Evolutionary conservation across 371 early-diverging fungal species (phyloP).

Genomic region (Apophysomyces ossiformis): DNA sequence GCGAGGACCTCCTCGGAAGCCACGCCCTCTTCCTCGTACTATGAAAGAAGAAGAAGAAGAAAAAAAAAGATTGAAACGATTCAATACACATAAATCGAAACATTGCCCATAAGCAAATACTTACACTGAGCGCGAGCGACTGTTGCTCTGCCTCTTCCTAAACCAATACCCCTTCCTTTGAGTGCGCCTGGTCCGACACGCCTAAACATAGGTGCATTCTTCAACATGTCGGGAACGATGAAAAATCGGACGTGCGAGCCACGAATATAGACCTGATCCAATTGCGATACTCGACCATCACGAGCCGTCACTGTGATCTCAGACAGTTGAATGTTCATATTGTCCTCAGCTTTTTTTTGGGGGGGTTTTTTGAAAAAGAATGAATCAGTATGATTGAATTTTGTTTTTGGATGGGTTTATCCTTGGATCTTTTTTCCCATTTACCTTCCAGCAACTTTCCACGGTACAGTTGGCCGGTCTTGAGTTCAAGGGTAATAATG

Average conservation of each 20-base stretch:
- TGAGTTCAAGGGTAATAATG: slow-evolving; percentile 93
- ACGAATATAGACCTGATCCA: slow-evolving; percentile 96
- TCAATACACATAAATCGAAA: not conserved
- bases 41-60: slow-evolving; percentile 7
- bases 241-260: slow-evolving; percentile 97
- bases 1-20: slow-evolving; percentile 28
- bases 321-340: slow-evolving; percentile 96
- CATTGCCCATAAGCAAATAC: not conserved
- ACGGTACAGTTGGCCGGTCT: slow-evolving; percentile 92
- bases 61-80: too few species aligned
- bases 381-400: not conserved
- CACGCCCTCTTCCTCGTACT: slow-evolving; percentile 42
- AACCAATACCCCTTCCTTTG: slow-evolving; percentile 86
- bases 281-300: slow-evolving; percentile 88
- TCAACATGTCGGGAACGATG: slow-evolving; percentile 97
- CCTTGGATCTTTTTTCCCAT: slow-evolving; percentile 63
- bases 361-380: not conserved
- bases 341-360: slow-evolving; percentile 85
- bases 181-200: slow-evolving; percentile 78
- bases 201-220: slow-evolving; percentile 98
- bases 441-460: slow-evolving; percentile 92
- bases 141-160: slow-evolving; percentile 86
- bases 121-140: slow-evolving; percentile 84
- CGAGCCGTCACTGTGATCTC: slow-evolving; percentile 92
- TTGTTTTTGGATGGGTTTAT: not conserved